Percentiles rank a stretch among this genome's conserved stretches.
Conservation (phyloP, 1,284 basidiomycete genomes). For the Ceratobasidium theobromae region DNA sequence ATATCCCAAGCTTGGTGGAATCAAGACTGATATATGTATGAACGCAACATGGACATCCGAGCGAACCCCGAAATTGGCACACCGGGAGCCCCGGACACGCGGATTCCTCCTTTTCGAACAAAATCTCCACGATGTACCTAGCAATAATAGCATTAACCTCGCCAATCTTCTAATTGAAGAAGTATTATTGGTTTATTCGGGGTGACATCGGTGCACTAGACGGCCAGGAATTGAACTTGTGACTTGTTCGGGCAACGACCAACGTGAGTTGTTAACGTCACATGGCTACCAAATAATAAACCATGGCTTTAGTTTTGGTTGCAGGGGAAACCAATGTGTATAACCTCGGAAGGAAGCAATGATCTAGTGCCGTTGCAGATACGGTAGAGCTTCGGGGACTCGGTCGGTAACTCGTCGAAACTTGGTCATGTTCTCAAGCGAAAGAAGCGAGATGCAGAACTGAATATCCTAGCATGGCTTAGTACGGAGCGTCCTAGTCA, state of each 20-base stretch:
- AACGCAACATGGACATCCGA: too few species aligned
- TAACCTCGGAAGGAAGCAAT: conserved; percentile 27
- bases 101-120: neutral
- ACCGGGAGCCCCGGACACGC: too few species aligned
- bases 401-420: conserved; percentile 27
- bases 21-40: too few species aligned
- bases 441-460: neutral
- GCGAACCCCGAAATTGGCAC: too few species aligned
- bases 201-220: conserved; percentile 17
- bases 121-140: too few species aligned
- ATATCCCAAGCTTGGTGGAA: too few species aligned
- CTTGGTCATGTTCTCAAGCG: neutral
- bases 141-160: too few species aligned
- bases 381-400: conserved; percentile 28
- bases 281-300: conserved; percentile 1
- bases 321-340: conserved; percentile 7
- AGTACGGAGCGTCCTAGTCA: too few species aligned
- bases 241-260: conserved; percentile 12
- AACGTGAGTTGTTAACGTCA: conserved; percentile 6
- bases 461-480: too few species aligned
- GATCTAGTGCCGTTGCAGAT: neutral
- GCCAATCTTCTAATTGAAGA: too few species aligned
- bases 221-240: conserved; percentile 11
- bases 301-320: conserved; percentile 12
- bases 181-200: conserved; percentile 23